Evolutionary conservation across 2,329 filamentous ascomycete genomes (phyloP), one percentile per base, ranked within the genome.

Genomic region (Penicillium crustosum): DNA sequence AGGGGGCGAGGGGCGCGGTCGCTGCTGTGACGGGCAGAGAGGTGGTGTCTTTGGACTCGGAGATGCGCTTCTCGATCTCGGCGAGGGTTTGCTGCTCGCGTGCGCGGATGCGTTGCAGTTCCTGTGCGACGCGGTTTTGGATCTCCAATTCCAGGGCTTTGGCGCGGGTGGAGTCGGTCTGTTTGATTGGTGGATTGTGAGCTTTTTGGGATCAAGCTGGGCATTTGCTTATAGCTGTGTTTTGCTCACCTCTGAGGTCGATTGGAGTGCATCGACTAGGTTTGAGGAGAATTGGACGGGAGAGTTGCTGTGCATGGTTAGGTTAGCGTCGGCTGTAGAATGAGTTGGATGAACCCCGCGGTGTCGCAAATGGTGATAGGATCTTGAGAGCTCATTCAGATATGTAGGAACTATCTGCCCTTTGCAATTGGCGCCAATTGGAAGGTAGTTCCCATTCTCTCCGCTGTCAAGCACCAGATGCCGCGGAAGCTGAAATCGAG

Each of bases 161-260:
- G 69, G 89, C 84, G 73, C 93, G 92, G 64, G 91, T 93, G 59
- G 88, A 86, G 79, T 97, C 93, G 77, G 89, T 93, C 93, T 97
- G 52, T 51, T 59, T 39, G n/a, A 21, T 23, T 36, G 45, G 6
- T 36, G 43, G 19, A 17, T 43, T 58, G 47, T 55, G 25, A 41
- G 56, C 6, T 35, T 55, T 35, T 29, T 25, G 38, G 29, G 1
- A n/a, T 49, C 44, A 44, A 29, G 23, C 57, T 52, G 10, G 31
- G 29, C 27, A 49, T 33, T 41, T 38, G 45, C 47, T 58, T 49
- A 29, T 41, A 49, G 51, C 42, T n/a, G 43, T 19, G 27, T 48
- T 43, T 23, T 49, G 66, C 78, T 70, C 83, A 96, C 93, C 86
- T 97, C 92, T 68, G 89, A 84, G 80, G 86, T 96, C 61, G 86